Percentiles rank a stretch among this genome's conserved stretches.
Conservation (phyloP, 2,329 filamentous ascomycete species). For the Colletotrichum coccodes region DNA sequence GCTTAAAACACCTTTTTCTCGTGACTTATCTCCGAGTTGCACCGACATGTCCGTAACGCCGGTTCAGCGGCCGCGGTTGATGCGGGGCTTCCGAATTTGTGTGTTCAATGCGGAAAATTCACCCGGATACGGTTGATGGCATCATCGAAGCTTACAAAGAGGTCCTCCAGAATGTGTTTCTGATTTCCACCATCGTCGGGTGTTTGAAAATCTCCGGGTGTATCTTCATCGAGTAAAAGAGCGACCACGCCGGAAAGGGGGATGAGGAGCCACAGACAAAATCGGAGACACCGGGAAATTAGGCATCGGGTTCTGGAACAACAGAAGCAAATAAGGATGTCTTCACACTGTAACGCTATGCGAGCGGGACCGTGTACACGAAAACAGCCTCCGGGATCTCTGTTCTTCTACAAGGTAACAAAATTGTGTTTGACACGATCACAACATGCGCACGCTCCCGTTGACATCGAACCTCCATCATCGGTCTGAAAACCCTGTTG, state of each 20-base stretch:
- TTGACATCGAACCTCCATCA: background rate
- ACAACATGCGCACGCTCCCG: background rate
- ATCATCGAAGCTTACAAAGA: slow-evolving; percentile 59
- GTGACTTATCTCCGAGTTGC: slow-evolving; percentile 12
- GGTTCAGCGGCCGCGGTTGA: slow-evolving; percentile 13
- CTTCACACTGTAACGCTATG: background rate
- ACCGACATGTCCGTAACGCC: slow-evolving; percentile 20
- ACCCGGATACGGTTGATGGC: slow-evolving; percentile 39
- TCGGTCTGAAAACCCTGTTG: background rate
- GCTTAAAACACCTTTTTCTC: slow-evolving; percentile 24
- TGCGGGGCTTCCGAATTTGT: slow-evolving; percentile 8
- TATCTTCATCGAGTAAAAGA: slow-evolving; percentile 31
- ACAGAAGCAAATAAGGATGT: background rate
- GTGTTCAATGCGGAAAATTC: background rate
- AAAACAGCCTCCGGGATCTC: no score
- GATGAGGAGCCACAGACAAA: background rate
- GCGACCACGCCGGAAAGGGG: background rate
- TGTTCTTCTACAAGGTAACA: background rate
- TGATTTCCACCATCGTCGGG: slow-evolving; percentile 48
- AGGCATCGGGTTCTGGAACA: background rate
- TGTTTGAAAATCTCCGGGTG: slow-evolving; percentile 16
- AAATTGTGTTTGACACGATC: background rate
- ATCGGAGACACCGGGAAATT: background rate
- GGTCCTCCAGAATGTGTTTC: slow-evolving; percentile 60
- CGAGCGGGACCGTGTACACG: background rate